Evolutionary conservation across 257 asterid genomes (phyloP), one percentile per base, ranked within the genome.

Genomic region (Verbena officinalis): DNA sequence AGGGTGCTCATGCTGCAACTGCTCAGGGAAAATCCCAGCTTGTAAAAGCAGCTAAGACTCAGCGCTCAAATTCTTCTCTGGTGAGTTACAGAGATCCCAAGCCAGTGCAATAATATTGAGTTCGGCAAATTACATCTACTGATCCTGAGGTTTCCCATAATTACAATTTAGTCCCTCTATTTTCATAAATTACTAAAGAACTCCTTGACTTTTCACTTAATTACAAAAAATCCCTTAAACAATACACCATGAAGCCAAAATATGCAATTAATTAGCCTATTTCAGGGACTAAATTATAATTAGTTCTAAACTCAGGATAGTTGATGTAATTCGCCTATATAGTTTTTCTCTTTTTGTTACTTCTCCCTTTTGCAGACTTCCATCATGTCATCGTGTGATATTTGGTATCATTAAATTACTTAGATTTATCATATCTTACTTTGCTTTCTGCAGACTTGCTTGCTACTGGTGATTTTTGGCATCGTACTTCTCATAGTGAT

Each of bases 1-100:
- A 92, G 79, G 91, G 85, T 65, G 68, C 97, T 70, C 89, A 87
- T 46, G 97, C 94, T 46, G 85, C 97, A 73, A 92, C 98, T 68
- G 87, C 84, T 24, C 98, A 87, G 53, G 98, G 83, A 9, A 85
- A 86, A 73, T 75, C 95, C 33, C 96, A 89, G 76, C 96, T 92
- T 74, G 80, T 79, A 63, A 92, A 85, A 86, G 98, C 97, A 11
- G 81, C 96, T 43, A 92, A 92, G 72, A 82, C 96, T 24, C 96
- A 92, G 75, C 81, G 75, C 67, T 89, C 97, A 21, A 89, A 85
- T 69, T 92, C 98, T 15, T 92, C 96, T 68, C 71, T 93, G 98
- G 97, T 89, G 48, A 79, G 81, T 73, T 48, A 34, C 34, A 31
- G 12, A 38, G 23, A 31, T 43, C 55, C 42, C 34, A 51, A 48